Percentiles rank a stretch among this genome's conserved stretches.
Evolutionary conservation across 148 eudicot species (phyloP).

Genomic region (Talinum fruticosum): DNA sequence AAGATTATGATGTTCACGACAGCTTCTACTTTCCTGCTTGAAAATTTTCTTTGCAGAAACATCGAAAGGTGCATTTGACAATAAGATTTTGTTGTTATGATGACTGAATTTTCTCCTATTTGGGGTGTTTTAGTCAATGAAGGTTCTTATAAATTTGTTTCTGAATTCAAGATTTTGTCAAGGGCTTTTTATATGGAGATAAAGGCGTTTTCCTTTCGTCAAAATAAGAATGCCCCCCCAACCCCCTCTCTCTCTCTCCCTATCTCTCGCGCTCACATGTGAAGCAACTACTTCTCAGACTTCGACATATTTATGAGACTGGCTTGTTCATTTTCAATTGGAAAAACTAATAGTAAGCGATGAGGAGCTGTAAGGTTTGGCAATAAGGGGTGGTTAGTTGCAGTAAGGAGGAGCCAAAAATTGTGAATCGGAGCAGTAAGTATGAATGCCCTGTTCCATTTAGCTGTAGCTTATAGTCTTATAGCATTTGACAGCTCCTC

Average conservation of each 20-base stretch:
- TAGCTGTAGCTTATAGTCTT: too few species aligned
- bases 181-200: not conserved
- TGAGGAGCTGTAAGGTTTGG: too few species aligned
- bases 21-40: constrained; percentile 12
- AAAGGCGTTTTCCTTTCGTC: too few species aligned
- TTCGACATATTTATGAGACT: too few species aligned
- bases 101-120: constrained; percentile 11
- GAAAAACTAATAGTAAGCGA: too few species aligned
- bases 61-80: constrained; percentile 15
- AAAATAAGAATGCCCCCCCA: too few species aligned
- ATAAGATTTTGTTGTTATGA: constrained; percentile 19
- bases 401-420: too few species aligned
- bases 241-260: not conserved
- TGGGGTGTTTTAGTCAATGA: constrained; percentile 3
- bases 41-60: constrained; percentile 14
- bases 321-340: too few species aligned
- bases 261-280: not conserved
- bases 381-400: too few species aligned
- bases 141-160: not conserved
- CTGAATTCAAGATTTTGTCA: not conserved
- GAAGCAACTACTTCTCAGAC: not conserved
- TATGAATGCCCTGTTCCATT: too few species aligned
- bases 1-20: constrained; percentile 17
- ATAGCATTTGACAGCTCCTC: too few species aligned
- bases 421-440: too few species aligned